These are phyloP conservation scores for Pontederia crassipes DNA, from an alignment of 176 grass and related monocot genomes.

Conservation along the genomic window DNA sequence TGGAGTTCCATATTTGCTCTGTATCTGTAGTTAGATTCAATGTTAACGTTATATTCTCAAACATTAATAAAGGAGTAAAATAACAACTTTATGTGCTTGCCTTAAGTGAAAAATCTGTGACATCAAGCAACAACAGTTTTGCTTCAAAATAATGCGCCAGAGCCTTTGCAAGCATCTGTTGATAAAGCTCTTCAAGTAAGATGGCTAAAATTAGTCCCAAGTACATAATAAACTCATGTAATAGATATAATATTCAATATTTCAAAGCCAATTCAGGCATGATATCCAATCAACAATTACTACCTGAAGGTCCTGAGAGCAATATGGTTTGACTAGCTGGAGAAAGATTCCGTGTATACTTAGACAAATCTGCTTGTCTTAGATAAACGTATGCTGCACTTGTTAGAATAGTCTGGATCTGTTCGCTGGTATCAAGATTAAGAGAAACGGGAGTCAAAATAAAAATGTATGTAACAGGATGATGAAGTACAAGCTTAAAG, in stretches of 20 bases:
- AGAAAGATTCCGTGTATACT: constrained; percentile 81
- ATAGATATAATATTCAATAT: neutral
- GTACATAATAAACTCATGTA: neutral
- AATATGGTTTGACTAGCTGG: constrained; percentile 73
- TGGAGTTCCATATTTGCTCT: constrained; percentile 74
- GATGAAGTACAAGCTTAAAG: neutral
- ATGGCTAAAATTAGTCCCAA: neutral
- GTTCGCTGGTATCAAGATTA: constrained; percentile 47
- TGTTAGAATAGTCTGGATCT: constrained; percentile 58
- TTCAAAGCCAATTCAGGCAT: neutral
- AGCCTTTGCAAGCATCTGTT: constrained; percentile 75
- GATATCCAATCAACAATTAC: neutral
- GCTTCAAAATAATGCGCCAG: constrained; percentile 60
- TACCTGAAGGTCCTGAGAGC: constrained; percentile 80
- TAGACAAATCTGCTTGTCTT: constrained; percentile 56
- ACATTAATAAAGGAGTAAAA: neutral
- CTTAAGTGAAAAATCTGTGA: constrained; percentile 70
- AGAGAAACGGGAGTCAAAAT: neutral
- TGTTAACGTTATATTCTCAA: constrained; percentile 15
- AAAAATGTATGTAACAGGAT: neutral
- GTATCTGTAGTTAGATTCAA: constrained; percentile 47
- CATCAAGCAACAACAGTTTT: constrained; percentile 65
- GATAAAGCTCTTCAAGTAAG: constrained; percentile 55
- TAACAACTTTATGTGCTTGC: constrained; percentile 12
- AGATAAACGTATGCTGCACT: constrained; percentile 92